Conservation (phyloP, 345 rosid genomes). For the Syzygium jambos region DNA sequence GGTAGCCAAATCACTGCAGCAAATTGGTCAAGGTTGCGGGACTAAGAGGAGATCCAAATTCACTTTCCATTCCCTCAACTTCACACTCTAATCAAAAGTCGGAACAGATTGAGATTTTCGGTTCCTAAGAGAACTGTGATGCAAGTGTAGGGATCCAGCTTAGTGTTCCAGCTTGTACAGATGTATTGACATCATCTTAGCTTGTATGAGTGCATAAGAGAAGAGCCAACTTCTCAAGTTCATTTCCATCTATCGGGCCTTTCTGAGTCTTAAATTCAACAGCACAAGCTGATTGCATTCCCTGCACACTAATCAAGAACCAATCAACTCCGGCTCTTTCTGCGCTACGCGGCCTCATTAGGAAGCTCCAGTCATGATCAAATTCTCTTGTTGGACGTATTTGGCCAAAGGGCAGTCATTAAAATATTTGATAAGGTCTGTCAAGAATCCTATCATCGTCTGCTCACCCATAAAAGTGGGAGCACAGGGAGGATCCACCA, state of each 20-base stretch:
- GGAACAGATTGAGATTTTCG: not conserved
- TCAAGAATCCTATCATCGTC: not conserved
- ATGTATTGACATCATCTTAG: not conserved
- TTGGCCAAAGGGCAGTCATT: not conserved
- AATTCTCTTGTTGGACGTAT: not conserved
- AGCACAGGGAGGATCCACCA: not conserved
- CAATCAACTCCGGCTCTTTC: not conserved
- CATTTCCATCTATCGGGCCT: not conserved
- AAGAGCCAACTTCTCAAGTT: not conserved
- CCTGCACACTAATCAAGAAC: not conserved
- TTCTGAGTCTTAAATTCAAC: not conserved
- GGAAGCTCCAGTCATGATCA: not conserved
- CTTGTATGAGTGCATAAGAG: not conserved
- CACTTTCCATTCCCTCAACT: constrained; percentile 53
- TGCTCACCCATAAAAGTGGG: not conserved
- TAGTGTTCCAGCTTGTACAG: not conserved
- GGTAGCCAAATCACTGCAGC: constrained; percentile 44
- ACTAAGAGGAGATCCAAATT: constrained; percentile 22
- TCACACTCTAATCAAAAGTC: constrained; percentile 24
- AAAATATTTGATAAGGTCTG: not conserved
- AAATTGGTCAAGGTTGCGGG: constrained; percentile 15
- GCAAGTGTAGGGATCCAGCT: not conserved
- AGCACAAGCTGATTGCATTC: not conserved
- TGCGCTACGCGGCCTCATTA: not conserved
- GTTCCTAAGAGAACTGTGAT: not conserved